Conservation (phyloP, 108 stramenopile genomes). For the Nannochloropsis gaditana region DNA sequence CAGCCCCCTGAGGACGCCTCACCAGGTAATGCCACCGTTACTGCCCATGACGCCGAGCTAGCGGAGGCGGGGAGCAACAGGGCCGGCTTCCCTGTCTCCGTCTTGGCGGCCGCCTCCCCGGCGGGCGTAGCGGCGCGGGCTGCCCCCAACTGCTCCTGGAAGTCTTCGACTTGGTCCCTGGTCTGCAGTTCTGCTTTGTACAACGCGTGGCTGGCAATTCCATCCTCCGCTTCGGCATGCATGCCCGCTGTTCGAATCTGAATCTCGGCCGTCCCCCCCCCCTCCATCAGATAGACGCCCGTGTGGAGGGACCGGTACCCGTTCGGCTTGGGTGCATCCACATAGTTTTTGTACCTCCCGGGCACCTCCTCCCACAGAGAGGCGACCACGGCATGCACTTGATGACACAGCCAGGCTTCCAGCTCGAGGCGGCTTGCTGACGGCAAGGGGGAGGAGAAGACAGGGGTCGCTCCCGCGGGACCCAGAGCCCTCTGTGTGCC, state of each 20-base stretch:
- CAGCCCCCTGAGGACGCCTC: too few relatives aligned
- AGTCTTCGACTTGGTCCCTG: background rate
- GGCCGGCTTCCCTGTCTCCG: background rate
- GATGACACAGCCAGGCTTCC: constrained; percentile 5
- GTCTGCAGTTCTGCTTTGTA: constrained; percentile 21
- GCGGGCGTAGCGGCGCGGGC: background rate
- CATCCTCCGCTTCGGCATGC: constrained; percentile 84
- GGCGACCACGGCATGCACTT: background rate
- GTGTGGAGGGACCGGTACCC: constrained; percentile 89
- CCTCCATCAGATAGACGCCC: constrained; percentile 23
- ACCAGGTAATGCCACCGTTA: too few relatives aligned
- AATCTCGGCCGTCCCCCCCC: constrained; percentile 57
- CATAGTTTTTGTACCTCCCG: constrained; percentile 78
- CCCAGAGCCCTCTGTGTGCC: background rate
- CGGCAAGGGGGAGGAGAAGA: background rate
- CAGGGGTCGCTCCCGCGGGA: background rate
- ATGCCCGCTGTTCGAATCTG: constrained; percentile 79
- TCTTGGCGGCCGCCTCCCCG: too few relatives aligned
- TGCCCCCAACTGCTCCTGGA: background rate
- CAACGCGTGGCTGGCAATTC: constrained; percentile 68
- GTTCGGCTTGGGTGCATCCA: constrained; percentile 71
- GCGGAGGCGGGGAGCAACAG: background rate
- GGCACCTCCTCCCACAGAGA: constrained; percentile 28
- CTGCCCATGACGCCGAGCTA: too few relatives aligned
- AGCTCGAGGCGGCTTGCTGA: background rate